Evolutionary conservation across 768 basidiomycete species (phyloP).

Genomic region (Boletus sensibilis): DNA sequence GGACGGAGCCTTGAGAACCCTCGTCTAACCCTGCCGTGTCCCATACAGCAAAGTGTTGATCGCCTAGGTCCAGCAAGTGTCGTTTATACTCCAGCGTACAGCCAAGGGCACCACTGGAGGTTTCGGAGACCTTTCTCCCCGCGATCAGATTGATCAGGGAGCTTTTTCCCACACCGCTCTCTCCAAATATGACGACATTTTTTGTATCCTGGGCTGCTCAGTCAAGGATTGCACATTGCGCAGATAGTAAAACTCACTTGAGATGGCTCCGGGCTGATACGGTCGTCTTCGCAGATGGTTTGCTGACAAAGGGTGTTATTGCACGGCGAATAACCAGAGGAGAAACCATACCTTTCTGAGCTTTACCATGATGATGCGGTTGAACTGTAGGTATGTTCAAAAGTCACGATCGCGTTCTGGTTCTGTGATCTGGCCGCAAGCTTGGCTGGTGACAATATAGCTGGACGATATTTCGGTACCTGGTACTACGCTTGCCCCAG

Average conservation of each 20-base stretch:
- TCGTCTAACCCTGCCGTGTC: slow-evolving; percentile 37
- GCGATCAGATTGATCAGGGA: slow-evolving; percentile 45
- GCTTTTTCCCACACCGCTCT: slow-evolving; percentile 44
- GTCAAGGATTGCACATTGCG: neutral
- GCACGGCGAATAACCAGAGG: neutral
- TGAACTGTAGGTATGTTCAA: neutral
- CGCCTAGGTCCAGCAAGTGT: slow-evolving; percentile 24
- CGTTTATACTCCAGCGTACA: slow-evolving; percentile 35
- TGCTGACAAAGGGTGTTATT: slow-evolving; percentile 15
- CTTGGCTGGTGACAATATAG: neutral
- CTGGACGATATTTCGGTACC: slow-evolving; percentile 1
- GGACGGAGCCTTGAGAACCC: slow-evolving; percentile 24
- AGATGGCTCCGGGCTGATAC: neutral
- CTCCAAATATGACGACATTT: slow-evolving; percentile 44
- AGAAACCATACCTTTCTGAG: slow-evolving; percentile 15
- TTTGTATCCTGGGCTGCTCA: slow-evolving; percentile 14
- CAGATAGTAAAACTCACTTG: slow-evolving; percentile 11
- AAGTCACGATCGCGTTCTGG: slow-evolving; percentile 2
- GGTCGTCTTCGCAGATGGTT: slow-evolving; percentile 1
- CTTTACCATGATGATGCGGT: slow-evolving; percentile 1
- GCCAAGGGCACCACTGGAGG: slow-evolving; percentile 34
- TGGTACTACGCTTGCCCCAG: slow-evolving; percentile 1
- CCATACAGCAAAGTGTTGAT: slow-evolving; percentile 27
- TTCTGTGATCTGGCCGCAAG: neutral
- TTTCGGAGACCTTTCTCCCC: slow-evolving; percentile 22